phyloP scores from a whole-genome alignment of 2,329 filamentous ascomycete species.

The Nemania bipapillata region DNA sequence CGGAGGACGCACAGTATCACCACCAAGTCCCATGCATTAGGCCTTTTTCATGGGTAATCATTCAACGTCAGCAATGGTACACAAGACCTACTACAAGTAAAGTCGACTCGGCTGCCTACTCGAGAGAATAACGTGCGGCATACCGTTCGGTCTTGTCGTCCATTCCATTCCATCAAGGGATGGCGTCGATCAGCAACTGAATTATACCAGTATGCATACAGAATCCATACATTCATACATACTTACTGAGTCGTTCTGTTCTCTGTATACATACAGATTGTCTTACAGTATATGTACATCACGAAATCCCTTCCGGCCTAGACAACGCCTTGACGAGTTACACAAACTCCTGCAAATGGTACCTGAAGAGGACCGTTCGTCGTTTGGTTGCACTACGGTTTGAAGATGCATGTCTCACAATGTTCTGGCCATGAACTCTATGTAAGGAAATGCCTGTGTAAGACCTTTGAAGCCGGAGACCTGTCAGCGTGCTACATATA shows the following conservation, averaged over 20 bases:
- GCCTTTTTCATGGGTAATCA: slow-evolving; percentile 23
- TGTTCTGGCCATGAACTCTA: slow-evolving; percentile 13
- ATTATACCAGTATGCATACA: too few species aligned
- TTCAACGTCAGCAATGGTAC: slow-evolving; percentile 36
- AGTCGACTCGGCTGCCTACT: slow-evolving; percentile 32
- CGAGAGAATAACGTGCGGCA: slow-evolving; percentile 23
- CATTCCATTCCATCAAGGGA: too few species aligned
- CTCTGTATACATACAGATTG: neutral
- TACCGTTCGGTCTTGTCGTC: slow-evolving; percentile 20
- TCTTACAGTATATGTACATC: neutral
- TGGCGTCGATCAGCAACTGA: slow-evolving; percentile 13
- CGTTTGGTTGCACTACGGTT: slow-evolving; percentile 13
- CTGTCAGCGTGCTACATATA: neutral
- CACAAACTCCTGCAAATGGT: slow-evolving; percentile 23
- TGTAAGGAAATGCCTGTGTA: too few species aligned
- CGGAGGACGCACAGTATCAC: slow-evolving; percentile 29
- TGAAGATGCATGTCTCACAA: slow-evolving; percentile 25
- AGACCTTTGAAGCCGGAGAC: neutral
- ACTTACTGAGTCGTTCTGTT: neutral
- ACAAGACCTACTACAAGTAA: slow-evolving; percentile 29
- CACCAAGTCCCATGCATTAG: slow-evolving; percentile 33
- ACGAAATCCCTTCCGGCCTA: slow-evolving; percentile 16
- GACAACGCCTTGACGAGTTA: slow-evolving; percentile 2
- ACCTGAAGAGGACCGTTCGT: slow-evolving; percentile 14
- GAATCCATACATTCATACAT: too few species aligned